phyloP scores from a whole-genome alignment of 176 grass and related monocot species.

The Hyparrhenia diplandra region DNA sequence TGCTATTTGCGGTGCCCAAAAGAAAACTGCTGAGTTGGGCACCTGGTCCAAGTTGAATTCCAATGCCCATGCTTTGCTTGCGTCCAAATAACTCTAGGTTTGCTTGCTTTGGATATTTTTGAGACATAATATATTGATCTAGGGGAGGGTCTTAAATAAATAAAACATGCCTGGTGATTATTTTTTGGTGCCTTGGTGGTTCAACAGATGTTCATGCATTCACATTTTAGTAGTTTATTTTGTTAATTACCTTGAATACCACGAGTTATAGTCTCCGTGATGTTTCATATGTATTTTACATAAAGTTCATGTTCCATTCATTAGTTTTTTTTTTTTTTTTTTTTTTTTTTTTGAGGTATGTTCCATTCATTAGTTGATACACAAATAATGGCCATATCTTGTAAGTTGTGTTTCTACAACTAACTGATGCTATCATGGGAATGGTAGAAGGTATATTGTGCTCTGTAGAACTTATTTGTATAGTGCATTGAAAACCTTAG shows the following conservation, averaged over 20 bases:
- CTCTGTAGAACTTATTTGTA: background rate
- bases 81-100: background rate
- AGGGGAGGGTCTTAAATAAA: slow-evolving; percentile 14
- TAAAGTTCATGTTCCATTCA: background rate
- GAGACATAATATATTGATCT: background rate
- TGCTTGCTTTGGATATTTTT: slow-evolving; percentile 4
- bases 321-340: too few relatives aligned
- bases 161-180: background rate
- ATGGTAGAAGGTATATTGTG: background rate
- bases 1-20: background rate
- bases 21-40: background rate
- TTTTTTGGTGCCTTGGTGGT: background rate
- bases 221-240: slow-evolving; percentile 11
- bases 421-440: background rate
- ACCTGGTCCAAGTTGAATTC: background rate
- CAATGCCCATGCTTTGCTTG: background rate
- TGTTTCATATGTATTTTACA: slow-evolving; percentile 4
- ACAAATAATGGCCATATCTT: background rate
- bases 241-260: background rate
- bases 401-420: background rate
- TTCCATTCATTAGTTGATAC: background rate
- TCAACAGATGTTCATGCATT: slow-evolving; percentile 4
- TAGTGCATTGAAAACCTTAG: background rate
- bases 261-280: background rate
- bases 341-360: too few relatives aligned